These are phyloP conservation scores for Plasmodium yoelii DNA, from an alignment of 169 alveolate species.

Conservation along the genomic window DNA sequence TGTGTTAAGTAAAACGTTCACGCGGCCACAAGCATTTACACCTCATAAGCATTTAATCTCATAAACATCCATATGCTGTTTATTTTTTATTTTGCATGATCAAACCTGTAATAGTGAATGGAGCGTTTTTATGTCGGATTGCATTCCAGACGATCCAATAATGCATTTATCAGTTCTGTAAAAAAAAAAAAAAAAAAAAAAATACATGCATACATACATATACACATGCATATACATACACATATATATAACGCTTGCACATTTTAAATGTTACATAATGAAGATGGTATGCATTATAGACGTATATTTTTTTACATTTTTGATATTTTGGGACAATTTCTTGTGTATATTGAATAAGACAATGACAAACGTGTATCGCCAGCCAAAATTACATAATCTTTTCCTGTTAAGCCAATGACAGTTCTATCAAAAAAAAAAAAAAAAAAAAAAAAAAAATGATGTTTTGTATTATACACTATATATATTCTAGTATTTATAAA, in stretches of 20 bases:
- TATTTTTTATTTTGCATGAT: too few relatives aligned
- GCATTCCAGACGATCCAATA: conserved; percentile 95
- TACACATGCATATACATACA: too few relatives aligned
- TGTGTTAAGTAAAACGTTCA: too few relatives aligned
- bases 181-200: too few relatives aligned
- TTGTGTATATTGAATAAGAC: conserved; percentile 92
- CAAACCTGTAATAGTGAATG: conserved; percentile 86
- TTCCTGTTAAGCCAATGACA: conserved; percentile 93
- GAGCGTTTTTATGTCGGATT: conserved; percentile 93
- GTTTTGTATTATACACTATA: not conserved
- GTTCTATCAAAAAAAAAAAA: conserved; percentile 74
- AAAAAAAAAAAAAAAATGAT: not conserved
- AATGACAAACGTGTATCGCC: conserved; percentile 94
- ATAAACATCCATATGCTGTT: too few relatives aligned
- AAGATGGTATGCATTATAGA: not conserved
- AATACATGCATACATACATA: not conserved
- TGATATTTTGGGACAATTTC: conserved; percentile 90
- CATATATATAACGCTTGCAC: too few relatives aligned
- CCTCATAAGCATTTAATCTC: too few relatives aligned
- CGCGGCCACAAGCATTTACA: too few relatives aligned
- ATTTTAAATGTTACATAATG: not conserved
- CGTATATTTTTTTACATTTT: conserved; percentile 78
- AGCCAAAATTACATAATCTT: conserved; percentile 93
- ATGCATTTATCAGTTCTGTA: conserved; percentile 89
- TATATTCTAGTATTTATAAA: not conserved